Evolutionary conservation across 164 flowering plant genomes (phyloP).

Genomic region (Vitis rotundifolia): DNA sequence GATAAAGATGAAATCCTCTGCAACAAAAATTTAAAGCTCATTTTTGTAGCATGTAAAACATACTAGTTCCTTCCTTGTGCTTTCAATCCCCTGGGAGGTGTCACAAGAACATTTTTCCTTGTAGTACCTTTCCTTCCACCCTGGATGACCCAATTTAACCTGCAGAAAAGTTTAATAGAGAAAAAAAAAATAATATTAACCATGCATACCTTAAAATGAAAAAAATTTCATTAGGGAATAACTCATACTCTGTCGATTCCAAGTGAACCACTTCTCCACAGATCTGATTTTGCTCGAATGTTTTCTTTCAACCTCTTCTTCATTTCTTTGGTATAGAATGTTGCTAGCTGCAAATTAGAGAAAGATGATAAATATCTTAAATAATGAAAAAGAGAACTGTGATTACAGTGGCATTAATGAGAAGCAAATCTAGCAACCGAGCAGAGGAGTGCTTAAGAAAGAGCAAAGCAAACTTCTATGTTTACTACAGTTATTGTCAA

Average conservation of each 20-base stretch:
- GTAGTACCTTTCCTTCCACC: constrained; percentile 48
- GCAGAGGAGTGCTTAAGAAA: too few relatives aligned
- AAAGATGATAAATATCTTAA: too few relatives aligned
- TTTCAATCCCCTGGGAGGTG: constrained; percentile 28
- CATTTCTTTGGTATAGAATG: constrained; percentile 34
- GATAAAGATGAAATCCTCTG: too few relatives aligned
- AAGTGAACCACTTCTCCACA: constrained; percentile 24
- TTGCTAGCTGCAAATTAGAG: not conserved
- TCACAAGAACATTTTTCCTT: constrained; percentile 39
- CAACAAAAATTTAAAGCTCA: too few relatives aligned
- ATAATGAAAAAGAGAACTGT: too few relatives aligned
- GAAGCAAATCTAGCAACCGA: too few relatives aligned
- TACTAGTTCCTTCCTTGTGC: constrained; percentile 30
- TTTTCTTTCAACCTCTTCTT: constrained; percentile 21
- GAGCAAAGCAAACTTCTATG: too few relatives aligned
- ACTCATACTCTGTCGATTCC: constrained; percentile 27
- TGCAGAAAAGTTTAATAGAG: constrained; percentile 5
- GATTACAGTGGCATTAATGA: too few relatives aligned
- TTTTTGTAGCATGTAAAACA: not conserved
- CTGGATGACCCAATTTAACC: constrained; percentile 38
- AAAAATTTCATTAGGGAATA: not conserved
- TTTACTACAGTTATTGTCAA: too few relatives aligned
- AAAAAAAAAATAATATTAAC: too few relatives aligned
- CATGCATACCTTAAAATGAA: too few relatives aligned
- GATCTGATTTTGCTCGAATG: constrained; percentile 24